Conservation (phyloP, 2,329 filamentous ascomycete genomes). For the Paraphaeosphaeria sporulosa region DNA sequence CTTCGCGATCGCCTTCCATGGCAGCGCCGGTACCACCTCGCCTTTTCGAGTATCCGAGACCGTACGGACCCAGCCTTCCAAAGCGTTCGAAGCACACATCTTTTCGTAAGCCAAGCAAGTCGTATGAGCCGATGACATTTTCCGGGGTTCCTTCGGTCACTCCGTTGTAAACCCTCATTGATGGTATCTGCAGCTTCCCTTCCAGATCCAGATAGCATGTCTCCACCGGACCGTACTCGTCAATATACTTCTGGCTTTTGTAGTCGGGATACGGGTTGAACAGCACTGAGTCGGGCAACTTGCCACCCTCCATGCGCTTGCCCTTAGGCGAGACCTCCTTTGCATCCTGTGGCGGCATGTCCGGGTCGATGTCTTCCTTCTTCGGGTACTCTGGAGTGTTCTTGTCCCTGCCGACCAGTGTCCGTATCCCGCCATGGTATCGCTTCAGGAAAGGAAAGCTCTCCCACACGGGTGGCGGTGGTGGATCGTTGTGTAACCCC, state of each 20-base stretch:
- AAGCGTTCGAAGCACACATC: slow-evolving; percentile 94
- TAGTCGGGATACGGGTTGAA: slow-evolving; percentile 77
- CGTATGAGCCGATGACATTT: slow-evolving; percentile 85
- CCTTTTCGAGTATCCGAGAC: slow-evolving; percentile 81
- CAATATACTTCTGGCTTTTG: slow-evolving; percentile 62
- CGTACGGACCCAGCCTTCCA: slow-evolving; percentile 87
- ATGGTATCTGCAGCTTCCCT: slow-evolving; percentile 71
- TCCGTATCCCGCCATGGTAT: slow-evolving; percentile 88
- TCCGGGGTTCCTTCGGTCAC: slow-evolving; percentile 85
- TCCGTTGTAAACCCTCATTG: slow-evolving; percentile 76
- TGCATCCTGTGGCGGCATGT: slow-evolving; percentile 37
- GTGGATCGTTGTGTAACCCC: slow-evolving; percentile 65
- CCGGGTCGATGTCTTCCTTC: slow-evolving; percentile 59
- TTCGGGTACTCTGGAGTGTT: slow-evolving; percentile 85
- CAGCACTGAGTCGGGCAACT: slow-evolving; percentile 41
- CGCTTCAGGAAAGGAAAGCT: slow-evolving; percentile 83
- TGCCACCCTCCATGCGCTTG: slow-evolving; percentile 39
- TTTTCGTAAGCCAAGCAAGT: slow-evolving; percentile 77
- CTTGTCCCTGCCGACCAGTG: slow-evolving; percentile 68
- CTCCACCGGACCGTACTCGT: slow-evolving; percentile 66
- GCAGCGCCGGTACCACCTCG: slow-evolving; percentile 86
- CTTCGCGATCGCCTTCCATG: slow-evolving; percentile 82
- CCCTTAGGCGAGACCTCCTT: slow-evolving; percentile 37
- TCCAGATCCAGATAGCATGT: slow-evolving; percentile 81
- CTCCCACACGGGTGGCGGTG: slow-evolving; percentile 81